phyloP scores from a whole-genome alignment of 371 early-diverging fungal genomes.

The Basidiobolus meristosporus region DNA sequence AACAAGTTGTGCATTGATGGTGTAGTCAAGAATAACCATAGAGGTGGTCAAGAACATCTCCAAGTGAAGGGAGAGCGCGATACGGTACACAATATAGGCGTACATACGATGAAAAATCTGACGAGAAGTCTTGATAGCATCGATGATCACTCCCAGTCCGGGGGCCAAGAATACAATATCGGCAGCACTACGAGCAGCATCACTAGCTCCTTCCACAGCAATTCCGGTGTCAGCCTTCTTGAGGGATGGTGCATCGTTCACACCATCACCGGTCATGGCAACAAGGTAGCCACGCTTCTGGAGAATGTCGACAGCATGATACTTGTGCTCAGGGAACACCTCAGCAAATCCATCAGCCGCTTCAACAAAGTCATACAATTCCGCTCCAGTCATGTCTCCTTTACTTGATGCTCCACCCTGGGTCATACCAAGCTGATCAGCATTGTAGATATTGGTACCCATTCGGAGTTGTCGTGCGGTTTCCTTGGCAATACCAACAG shows the following conservation, averaged over 20 bases:
- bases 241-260: slow-evolving; percentile 90
- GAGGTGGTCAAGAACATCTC: neutral
- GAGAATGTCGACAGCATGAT: slow-evolving; percentile 77
- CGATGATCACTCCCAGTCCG: slow-evolving; percentile 10
- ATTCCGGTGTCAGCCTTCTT: slow-evolving; percentile 66
- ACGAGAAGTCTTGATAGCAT: slow-evolving; percentile 23
- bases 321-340: slow-evolving; percentile 62
- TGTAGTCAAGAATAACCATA: neutral
- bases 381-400: neutral
- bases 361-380: slow-evolving; percentile 1
- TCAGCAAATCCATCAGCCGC: slow-evolving; percentile 6
- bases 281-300: slow-evolving; percentile 62
- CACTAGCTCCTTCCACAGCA: slow-evolving; percentile 59
- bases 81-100: neutral
- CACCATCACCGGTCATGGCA: slow-evolving; percentile 85
- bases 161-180: slow-evolving; percentile 49
- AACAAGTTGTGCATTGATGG: neutral
- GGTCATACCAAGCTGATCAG: slow-evolving; percentile 6
- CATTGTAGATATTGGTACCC: slow-evolving; percentile 50
- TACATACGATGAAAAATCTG: slow-evolving; percentile 23
- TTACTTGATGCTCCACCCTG: neutral
- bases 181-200: slow-evolving; percentile 55
- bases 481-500: slow-evolving; percentile 76
- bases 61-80: neutral
- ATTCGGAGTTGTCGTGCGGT: slow-evolving; percentile 54